phyloP scores from a whole-genome alignment of 495 filamentous ascomycete genomes.

The Parachaetomium inaequale region DNA sequence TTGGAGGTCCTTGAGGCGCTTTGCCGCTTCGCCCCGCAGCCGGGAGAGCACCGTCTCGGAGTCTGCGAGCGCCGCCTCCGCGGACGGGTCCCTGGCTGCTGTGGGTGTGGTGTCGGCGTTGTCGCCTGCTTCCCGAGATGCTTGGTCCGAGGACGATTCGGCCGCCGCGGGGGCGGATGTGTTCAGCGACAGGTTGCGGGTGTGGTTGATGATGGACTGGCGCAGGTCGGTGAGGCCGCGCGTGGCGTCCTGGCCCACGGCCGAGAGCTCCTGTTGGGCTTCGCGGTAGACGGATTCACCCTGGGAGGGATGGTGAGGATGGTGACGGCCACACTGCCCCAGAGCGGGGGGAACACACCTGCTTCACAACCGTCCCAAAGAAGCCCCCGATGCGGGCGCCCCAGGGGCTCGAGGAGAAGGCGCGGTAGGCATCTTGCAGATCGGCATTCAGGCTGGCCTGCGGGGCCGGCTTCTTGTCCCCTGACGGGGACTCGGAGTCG shows the following conservation, averaged over 20 bases:
- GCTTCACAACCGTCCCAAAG: constrained; percentile 84
- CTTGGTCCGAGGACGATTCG: constrained; percentile 17
- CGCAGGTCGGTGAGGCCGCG: constrained; percentile 76
- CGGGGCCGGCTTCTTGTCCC: constrained; percentile 45
- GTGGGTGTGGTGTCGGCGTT: constrained; percentile 43
- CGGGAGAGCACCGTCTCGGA: constrained; percentile 78
- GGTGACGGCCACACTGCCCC: background rate
- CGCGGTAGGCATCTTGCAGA: constrained; percentile 91
- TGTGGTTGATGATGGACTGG: constrained; percentile 63
- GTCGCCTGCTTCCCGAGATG: constrained; percentile 32
- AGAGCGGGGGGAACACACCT: constrained; percentile 46
- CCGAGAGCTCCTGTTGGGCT: constrained; percentile 73
- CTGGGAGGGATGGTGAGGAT: constrained; percentile 38
- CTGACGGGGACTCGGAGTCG: constrained; percentile 36
- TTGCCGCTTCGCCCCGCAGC: constrained; percentile 74
- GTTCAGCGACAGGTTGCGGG: constrained; percentile 67
- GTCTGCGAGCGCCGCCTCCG: constrained; percentile 56
- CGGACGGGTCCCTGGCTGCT: constrained; percentile 36
- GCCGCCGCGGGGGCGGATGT: constrained; percentile 26
- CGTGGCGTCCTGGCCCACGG: constrained; percentile 73
- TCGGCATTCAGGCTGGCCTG: constrained; percentile 73
- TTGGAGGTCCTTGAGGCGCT: constrained; percentile 85
- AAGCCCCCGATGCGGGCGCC: constrained; percentile 83
- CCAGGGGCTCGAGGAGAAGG: constrained; percentile 88
- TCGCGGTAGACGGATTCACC: constrained; percentile 83